Evolutionary conservation across 208 protist species (phyloP).

Genomic region (Balamuthia mandrillaris): DNA sequence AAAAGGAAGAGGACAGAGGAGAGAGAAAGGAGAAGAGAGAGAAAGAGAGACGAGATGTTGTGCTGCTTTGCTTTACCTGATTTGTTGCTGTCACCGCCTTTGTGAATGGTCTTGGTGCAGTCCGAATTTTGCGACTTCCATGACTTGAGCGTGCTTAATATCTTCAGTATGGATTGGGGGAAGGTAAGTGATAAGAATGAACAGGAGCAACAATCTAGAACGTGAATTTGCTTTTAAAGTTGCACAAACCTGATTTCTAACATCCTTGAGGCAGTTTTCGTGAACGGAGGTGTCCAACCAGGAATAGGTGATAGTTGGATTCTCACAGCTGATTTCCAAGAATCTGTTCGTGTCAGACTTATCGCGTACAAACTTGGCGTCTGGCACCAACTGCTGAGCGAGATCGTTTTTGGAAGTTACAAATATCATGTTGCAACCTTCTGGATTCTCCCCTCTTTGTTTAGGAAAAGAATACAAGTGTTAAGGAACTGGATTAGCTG

Average conservation of each 20-base stretch:
- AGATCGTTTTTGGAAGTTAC: constrained; percentile 17
- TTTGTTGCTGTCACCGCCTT: background rate
- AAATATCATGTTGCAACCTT: constrained; percentile 35
- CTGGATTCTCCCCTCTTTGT: background rate
- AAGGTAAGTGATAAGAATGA: background rate
- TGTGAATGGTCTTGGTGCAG: background rate
- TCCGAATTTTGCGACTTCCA: background rate
- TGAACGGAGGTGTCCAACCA: background rate
- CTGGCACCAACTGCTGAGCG: background rate
- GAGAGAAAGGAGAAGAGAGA: background rate
- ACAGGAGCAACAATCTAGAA: background rate
- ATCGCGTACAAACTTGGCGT: background rate
- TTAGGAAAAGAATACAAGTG: background rate
- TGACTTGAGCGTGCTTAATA: background rate
- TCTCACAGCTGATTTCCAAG: background rate
- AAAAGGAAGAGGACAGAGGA: background rate
- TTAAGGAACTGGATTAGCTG: background rate
- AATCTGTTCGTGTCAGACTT: background rate
- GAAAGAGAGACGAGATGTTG: background rate
- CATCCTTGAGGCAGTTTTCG: background rate
- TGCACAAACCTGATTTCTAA: too few relatives aligned
- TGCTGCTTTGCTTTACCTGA: background rate
- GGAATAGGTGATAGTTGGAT: background rate
- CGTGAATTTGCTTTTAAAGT: too few relatives aligned
- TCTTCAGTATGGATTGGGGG: background rate